A percentile compares a stretch with the other conserved stretches of the same genome.
Conservation (phyloP, 2,329 filamentous ascomycete species). For the Westerdykella ornata region DNA sequence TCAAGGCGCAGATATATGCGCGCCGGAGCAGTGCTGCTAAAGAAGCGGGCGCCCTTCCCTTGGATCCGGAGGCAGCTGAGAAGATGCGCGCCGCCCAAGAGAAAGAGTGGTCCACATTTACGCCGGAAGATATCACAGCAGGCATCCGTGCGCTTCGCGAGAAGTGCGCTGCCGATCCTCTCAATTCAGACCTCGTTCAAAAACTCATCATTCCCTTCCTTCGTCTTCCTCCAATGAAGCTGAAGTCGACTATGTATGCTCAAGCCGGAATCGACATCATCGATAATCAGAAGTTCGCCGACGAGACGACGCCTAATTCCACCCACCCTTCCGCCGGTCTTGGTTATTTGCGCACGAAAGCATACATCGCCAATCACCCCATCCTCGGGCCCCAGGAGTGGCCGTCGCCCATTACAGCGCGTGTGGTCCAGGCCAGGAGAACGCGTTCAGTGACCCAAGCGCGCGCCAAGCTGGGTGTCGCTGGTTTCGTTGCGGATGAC, state of each 20-base stretch:
- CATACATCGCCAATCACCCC: conserved; percentile 54
- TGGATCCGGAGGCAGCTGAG: conserved; percentile 22
- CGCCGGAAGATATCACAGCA: conserved; percentile 17
- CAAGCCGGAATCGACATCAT: conserved; percentile 24
- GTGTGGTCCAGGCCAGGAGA: conserved; percentile 45
- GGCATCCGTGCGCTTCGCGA: conserved; percentile 39
- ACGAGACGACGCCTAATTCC: conserved; percentile 42
- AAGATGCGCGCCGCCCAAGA: conserved; percentile 14
- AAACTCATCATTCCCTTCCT: conserved; percentile 50
- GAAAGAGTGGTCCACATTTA: conserved; percentile 24
- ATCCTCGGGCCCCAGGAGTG: conserved; percentile 52
- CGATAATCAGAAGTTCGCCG: conserved; percentile 21
- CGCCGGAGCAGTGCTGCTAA: conserved; percentile 17
- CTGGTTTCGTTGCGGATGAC: conserved; percentile 40
- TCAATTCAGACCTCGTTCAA: conserved; percentile 47
- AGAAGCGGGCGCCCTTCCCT: conserved; percentile 12
- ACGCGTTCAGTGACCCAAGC: conserved; percentile 11
- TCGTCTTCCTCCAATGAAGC: conserved; percentile 45
- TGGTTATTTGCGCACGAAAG: conserved; percentile 52
- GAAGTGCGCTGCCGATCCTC: conserved; percentile 41
- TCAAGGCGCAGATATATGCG: conserved; percentile 30
- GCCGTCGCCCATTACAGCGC: conserved; percentile 50
- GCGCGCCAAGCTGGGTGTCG: conserved; percentile 40
- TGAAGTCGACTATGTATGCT: conserved; percentile 19
- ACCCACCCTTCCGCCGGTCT: conserved; percentile 62